phyloP scores from a whole-genome alignment of 352 stramenopile species.

The Globisporangium cystogenes region DNA sequence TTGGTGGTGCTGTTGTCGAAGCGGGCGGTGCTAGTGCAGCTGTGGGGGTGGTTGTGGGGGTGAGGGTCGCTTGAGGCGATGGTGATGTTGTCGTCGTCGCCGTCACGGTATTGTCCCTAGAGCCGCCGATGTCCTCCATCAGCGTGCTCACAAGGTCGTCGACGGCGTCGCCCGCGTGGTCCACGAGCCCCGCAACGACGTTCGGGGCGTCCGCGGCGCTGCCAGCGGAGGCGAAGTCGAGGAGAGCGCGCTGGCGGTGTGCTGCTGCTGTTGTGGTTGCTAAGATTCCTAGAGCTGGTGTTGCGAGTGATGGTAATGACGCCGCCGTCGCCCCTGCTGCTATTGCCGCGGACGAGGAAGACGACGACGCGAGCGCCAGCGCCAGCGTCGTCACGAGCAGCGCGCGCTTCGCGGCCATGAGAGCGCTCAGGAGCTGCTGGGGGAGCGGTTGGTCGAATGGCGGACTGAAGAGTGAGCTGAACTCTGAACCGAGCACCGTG shows the following conservation, averaged over 20 bases:
- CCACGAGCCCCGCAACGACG: constrained; percentile 6
- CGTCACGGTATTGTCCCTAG: background rate
- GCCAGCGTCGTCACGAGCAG: too few relatives aligned
- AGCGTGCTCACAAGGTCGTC: constrained; percentile 1
- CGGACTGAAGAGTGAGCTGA: too few relatives aligned
- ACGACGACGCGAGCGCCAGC: too few relatives aligned
- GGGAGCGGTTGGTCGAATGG: too few relatives aligned
- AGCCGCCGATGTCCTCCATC: background rate
- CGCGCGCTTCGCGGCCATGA: too few relatives aligned
- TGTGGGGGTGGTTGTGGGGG: background rate
- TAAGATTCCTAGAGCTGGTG: background rate
- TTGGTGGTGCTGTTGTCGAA: background rate
- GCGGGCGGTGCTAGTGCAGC: background rate
- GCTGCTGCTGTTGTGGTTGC: background rate
- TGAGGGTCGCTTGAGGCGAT: background rate
- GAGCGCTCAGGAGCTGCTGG: too few relatives aligned
- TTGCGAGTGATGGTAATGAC: background rate
- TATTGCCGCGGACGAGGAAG: too few relatives aligned
- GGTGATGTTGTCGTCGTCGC: background rate
- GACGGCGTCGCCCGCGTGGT: background rate
- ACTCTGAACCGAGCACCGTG: too few relatives aligned
- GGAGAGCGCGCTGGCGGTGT: constrained; percentile 1
- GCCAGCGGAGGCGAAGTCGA: constrained; percentile 2
- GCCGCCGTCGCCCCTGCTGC: too few relatives aligned
- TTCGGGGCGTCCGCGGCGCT: background rate